A percentile compares a stretch with the other conserved stretches of the same genome.
These are phyloP conservation scores for Yarrowia deformans DNA, from an alignment of 805 yeast species.

Conservation along the genomic window DNA sequence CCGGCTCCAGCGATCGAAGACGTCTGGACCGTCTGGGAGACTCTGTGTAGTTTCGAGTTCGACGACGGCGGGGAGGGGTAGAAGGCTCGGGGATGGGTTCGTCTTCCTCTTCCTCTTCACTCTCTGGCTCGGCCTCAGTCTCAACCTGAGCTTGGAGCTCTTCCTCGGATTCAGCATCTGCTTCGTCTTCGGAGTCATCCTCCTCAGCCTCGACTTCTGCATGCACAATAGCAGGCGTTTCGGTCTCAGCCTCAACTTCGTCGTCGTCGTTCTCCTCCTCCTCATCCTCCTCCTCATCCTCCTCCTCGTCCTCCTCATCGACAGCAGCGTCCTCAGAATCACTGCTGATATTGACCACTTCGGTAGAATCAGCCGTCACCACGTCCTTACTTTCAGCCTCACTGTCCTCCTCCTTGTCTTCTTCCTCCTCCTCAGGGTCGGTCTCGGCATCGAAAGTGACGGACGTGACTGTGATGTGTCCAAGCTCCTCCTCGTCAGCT, in stretches of 20 bases:
- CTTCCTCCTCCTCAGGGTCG: conserved; percentile 2
- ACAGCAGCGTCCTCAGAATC: neutral
- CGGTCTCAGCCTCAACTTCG: neutral
- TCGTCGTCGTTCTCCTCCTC: neutral
- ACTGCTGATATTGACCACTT: conserved; percentile 14
- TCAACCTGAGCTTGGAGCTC: neutral
- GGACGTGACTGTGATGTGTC: neutral
- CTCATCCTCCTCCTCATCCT: neutral
- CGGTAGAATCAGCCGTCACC: neutral
- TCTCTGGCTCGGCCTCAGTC: conserved; percentile 1
- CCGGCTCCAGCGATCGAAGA: conserved; percentile 29
- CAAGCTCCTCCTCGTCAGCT: neutral
- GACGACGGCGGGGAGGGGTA: conserved; percentile 10
- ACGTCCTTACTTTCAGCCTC: neutral
- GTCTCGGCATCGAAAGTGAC: neutral
- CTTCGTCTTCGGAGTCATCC: neutral
- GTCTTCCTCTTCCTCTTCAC: neutral
- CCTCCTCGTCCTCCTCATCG: neutral
- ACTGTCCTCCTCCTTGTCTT: neutral
- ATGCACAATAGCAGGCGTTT: neutral
- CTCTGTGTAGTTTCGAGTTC: conserved; percentile 16
- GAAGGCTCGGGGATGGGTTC: neutral
- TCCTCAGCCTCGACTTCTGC: neutral
- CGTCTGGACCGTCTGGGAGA: conserved; percentile 30
- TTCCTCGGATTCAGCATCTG: neutral